These are phyloP conservation scores for Geotrichum carabidarum DNA, from an alignment of 1,139 yeast genomes.

Conservation along the genomic window DNA sequence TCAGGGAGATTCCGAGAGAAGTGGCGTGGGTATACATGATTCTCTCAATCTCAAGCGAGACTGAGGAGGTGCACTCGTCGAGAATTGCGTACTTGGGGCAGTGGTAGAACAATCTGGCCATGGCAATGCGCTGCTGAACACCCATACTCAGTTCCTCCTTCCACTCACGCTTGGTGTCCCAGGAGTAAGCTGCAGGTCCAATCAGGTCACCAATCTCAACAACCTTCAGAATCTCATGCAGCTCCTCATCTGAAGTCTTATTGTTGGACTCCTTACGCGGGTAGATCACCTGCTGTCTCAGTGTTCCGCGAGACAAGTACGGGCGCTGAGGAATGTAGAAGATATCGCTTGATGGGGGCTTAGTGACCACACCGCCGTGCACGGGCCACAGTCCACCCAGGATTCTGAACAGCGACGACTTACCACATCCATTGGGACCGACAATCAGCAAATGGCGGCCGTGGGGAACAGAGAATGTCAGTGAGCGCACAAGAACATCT, in stretches of 20 bases:
- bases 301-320: conserved; percentile 67
- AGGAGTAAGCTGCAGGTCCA: conserved; percentile 26
- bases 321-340: conserved; percentile 93
- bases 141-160: conserved; percentile 83
- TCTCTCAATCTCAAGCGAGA: conserved; percentile 84
- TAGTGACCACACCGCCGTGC: conserved; percentile 50
- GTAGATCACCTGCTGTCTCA: conserved; percentile 83
- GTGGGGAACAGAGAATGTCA: conserved; percentile 65
- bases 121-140: conserved; percentile 88
- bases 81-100: conserved; percentile 87
- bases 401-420: conserved; percentile 83
- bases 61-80: conserved; percentile 94
- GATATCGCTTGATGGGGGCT: conserved; percentile 65
- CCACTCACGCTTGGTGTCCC: conserved; percentile 77
- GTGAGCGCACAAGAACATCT: conserved; percentile 61
- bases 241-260: conserved; percentile 55
- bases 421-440: conserved; percentile 95
- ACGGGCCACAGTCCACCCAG: conserved; percentile 95
- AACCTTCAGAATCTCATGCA: conserved; percentile 53
- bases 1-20: conserved; percentile 68
- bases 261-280: conserved; percentile 68
- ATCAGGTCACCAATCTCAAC: conserved; percentile 38
- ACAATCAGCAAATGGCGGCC: conserved; percentile 87
- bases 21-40: conserved; percentile 85
- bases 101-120: conserved; percentile 89